Evolutionary conservation across 2,329 filamentous ascomycete genomes (phyloP).

Genomic region (Microcyclospora tardicrescens): DNA sequence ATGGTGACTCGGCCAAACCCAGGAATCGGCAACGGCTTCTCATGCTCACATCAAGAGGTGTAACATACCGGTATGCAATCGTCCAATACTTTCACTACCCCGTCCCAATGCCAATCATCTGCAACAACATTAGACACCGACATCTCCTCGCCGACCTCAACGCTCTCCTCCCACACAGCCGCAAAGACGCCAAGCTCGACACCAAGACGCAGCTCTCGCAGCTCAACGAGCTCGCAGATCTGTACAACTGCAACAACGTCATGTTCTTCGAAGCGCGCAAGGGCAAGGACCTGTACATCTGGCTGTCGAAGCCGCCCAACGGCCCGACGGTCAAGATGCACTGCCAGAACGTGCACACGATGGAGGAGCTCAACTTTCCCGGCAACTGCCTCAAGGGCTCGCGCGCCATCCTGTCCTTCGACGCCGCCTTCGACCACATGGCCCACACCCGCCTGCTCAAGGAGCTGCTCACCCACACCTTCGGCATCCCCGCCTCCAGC

Average conservation of each 20-base stretch:
- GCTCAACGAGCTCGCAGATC: conserved; percentile 61
- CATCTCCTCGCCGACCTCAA: conserved; percentile 86
- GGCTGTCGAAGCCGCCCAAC: conserved; percentile 84
- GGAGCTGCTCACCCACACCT: conserved; percentile 78
- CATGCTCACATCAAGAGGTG: conserved; percentile 82
- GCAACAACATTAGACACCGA: conserved; percentile 53
- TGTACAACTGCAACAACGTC: conserved; percentile 90
- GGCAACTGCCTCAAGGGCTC: conserved; percentile 95
- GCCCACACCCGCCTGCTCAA: conserved; percentile 74
- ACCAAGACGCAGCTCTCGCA: conserved; percentile 77
- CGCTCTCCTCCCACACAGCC: conserved; percentile 75
- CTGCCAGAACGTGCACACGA: conserved; percentile 70
- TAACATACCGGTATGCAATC: conserved; percentile 59
- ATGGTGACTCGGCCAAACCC: conserved; percentile 13
- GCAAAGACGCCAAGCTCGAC: conserved; percentile 94
- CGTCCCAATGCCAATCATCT: neutral
- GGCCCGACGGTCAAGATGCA: conserved; percentile 65
- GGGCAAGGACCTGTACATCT: conserved; percentile 85
- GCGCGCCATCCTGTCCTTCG: conserved; percentile 81
- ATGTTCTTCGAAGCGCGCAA: conserved; percentile 94
- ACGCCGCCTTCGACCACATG: conserved; percentile 57
- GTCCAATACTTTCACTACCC: neutral
- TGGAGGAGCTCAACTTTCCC: conserved; percentile 92
- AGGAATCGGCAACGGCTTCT: conserved; percentile 53
- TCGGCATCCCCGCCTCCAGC: conserved; percentile 80